A percentile compares a stretch with the other conserved stretches of the same genome.
These are phyloP conservation scores for Talaromyces proteolyticus DNA, from an alignment of 495 filamentous ascomycete species.

Conservation along the genomic window DNA sequence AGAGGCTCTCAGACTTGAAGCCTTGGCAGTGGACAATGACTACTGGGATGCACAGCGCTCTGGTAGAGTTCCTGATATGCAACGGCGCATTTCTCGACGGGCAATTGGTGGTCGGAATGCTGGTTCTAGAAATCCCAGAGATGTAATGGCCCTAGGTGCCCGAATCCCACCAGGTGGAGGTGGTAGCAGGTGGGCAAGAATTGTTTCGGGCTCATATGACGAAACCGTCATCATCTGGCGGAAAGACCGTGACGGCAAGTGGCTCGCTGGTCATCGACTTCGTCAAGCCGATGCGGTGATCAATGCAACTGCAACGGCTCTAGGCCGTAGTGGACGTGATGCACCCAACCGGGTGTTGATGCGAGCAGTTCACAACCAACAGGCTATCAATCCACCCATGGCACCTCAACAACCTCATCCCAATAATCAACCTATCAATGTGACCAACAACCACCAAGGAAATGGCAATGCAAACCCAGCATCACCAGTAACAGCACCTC, in stretches of 20 bases:
- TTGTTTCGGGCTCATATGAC: constrained; percentile 94
- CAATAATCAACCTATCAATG: background rate
- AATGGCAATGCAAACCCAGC: background rate
- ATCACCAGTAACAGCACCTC: background rate
- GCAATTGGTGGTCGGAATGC: constrained; percentile 56
- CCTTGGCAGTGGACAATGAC: constrained; percentile 60
- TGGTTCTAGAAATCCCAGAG: constrained; percentile 66
- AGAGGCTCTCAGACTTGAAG: constrained; percentile 65
- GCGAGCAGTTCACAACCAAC: constrained; percentile 7
- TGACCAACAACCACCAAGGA: background rate
- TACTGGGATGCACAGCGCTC: constrained; percentile 65
- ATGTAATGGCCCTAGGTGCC: constrained; percentile 73
- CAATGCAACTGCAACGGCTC: constrained; percentile 24
- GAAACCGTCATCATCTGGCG: constrained; percentile 94
- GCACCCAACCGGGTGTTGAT: constrained; percentile 4
- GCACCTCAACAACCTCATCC: background rate
- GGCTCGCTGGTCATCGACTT: constrained; percentile 66
- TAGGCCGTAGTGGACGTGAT: constrained; percentile 1
- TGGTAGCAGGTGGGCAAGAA: constrained; percentile 76
- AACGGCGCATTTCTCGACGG: constrained; percentile 30
- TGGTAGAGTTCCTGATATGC: constrained; percentile 44
- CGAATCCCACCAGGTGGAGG: constrained; percentile 85
- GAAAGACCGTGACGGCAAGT: constrained; percentile 71
- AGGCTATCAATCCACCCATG: background rate
- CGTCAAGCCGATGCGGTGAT: constrained; percentile 58